These are phyloP conservation scores for Trichoderma oligosporum DNA, from an alignment of 2,329 filamentous ascomycete species.

Conservation along the genomic window DNA sequence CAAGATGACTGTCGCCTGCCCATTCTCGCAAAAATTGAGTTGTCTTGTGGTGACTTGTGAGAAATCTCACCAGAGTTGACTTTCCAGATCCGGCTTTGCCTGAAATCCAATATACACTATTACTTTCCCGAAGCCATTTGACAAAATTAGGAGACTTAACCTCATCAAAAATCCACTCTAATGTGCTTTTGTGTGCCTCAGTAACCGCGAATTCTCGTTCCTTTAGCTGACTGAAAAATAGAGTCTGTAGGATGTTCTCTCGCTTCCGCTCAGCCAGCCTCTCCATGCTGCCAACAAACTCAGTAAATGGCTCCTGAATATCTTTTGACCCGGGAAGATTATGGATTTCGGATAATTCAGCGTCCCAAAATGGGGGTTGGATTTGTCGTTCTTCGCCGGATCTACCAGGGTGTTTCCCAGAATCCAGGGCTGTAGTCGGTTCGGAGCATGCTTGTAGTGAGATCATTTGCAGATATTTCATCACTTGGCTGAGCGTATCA, in stretches of 20 bases:
- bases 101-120: slow-evolving; percentile 29
- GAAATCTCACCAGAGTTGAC: slow-evolving; percentile 39
- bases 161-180: slow-evolving; percentile 28
- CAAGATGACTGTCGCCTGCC: background rate
- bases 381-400: background rate
- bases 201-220: slow-evolving; percentile 2
- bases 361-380: background rate
- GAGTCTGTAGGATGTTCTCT: background rate
- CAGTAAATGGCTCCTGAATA: background rate
- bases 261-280: background rate
- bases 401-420: background rate
- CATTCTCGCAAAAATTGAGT: background rate
- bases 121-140: slow-evolving; percentile 23
- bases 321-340: background rate
- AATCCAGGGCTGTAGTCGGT: background rate
- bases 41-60: background rate
- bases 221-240: slow-evolving; percentile 1
- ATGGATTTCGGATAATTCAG: background rate
- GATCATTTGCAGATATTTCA: background rate
- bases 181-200: slow-evolving; percentile 22
- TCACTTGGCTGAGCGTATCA: background rate
- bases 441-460: background rate
- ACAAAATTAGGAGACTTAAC: slow-evolving; percentile 20
- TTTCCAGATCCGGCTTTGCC: slow-evolving; percentile 39
- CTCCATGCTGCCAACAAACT: background rate